Conservation (phyloP, 257 asterid genomes). For the Nicotiana noctiflora region DNA sequence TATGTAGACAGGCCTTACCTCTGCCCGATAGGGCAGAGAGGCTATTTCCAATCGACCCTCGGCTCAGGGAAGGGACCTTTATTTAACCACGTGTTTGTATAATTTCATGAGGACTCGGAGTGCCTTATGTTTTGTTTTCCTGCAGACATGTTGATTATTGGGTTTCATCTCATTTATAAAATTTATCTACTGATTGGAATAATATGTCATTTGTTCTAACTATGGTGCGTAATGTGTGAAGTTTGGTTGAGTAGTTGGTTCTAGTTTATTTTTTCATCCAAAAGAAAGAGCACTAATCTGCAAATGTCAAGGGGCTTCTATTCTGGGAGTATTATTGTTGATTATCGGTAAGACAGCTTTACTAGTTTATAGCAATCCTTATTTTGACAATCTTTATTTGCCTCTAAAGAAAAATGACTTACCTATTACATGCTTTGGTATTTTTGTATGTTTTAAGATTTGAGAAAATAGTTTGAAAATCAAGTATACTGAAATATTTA, state of each 20-base stretch:
- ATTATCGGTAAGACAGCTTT: neutral
- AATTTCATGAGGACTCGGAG: no score
- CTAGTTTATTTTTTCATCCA: neutral
- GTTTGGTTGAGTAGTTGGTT: neutral
- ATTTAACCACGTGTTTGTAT: no score
- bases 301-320: neutral
- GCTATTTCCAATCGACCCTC: no score
- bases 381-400: neutral
- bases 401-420: neutral
- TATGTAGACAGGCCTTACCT: no score
- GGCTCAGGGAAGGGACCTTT: no score
- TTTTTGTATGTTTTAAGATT: neutral
- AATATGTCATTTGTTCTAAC: neutral
- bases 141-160: no score
- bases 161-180: no score
- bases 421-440: neutral
- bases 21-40: no score
- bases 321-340: neutral
- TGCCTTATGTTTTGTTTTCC: no score
- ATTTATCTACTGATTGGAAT: neutral
- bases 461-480: no score
- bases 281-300: neutral
- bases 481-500: no score
- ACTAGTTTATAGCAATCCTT: neutral
- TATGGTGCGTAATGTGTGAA: neutral